These are phyloP conservation scores for Didymella segeticola DNA, from an alignment of 2,329 filamentous ascomycete genomes.

Conservation along the genomic window DNA sequence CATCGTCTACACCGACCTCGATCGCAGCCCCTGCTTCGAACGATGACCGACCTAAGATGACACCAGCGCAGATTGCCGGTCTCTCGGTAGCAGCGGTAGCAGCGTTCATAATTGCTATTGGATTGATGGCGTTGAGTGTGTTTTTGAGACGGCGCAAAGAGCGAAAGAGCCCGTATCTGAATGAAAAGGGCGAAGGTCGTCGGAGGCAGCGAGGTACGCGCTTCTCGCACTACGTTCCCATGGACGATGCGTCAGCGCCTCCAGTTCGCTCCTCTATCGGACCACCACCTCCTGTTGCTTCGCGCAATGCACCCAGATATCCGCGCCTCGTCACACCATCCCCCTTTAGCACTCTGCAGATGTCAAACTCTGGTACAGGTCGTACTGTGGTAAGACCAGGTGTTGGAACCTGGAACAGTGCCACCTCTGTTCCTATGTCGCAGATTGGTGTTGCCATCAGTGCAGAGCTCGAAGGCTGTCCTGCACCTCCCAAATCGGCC, in stretches of 20 bases:
- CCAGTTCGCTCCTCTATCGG: slow-evolving; percentile 25
- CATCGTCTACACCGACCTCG: slow-evolving; percentile 21
- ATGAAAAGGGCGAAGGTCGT: slow-evolving; percentile 30
- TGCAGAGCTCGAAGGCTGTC: slow-evolving; percentile 40
- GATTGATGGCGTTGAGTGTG: slow-evolving; percentile 47
- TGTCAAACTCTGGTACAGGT: slow-evolving; percentile 9
- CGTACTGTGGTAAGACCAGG: slow-evolving; percentile 31
- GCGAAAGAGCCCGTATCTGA: slow-evolving; percentile 28
- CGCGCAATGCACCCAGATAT: slow-evolving; percentile 5
- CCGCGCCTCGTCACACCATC: slow-evolving; percentile 9
- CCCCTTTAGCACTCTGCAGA: slow-evolving; percentile 15
- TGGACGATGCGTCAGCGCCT: slow-evolving; percentile 15
- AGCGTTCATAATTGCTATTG: slow-evolving; percentile 47
- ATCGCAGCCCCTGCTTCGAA: slow-evolving; percentile 19
- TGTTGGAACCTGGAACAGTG: slow-evolving; percentile 29
- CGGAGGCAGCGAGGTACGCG: slow-evolving; percentile 27
- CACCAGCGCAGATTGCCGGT: slow-evolving; percentile 48
- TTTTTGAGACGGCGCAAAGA: slow-evolving; percentile 45
- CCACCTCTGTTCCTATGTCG: slow-evolving; percentile 33
- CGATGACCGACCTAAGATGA: slow-evolving; percentile 37
- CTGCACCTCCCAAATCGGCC: slow-evolving; percentile 21
- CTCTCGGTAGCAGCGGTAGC: slow-evolving; percentile 47
- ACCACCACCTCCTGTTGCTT: slow-evolving; percentile 21
- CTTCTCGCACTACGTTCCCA: slow-evolving; percentile 31
- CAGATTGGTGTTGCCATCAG: slow-evolving; percentile 50